Percentiles rank a stretch among this genome's conserved stretches.
These are phyloP conservation scores for Cercospora sojina DNA, from an alignment of 2,329 filamentous ascomycete genomes.

Conservation along the genomic window DNA sequence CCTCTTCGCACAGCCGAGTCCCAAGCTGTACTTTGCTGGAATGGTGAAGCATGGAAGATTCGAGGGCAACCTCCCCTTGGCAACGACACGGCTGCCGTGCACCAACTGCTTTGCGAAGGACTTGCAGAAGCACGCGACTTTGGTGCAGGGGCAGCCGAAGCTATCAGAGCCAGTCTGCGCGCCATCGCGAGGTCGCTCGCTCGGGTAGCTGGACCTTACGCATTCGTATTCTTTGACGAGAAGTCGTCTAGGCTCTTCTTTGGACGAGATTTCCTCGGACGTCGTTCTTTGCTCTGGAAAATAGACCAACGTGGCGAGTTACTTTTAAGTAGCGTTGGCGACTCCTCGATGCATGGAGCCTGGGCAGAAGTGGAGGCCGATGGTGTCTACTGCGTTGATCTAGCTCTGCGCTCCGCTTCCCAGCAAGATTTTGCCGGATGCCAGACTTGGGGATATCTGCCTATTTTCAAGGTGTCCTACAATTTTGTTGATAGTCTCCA, in stretches of 20 bases:
- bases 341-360: conserved; percentile 46
- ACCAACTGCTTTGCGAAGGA: conserved; percentile 53
- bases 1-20: conserved; percentile 62
- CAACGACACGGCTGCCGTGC: conserved; percentile 76
- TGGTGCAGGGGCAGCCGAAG: not conserved
- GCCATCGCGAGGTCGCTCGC: conserved; percentile 22
- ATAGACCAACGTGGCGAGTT: conserved; percentile 54
- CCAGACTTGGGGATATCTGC: conserved; percentile 13
- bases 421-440: not conserved
- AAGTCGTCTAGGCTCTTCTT: conserved; percentile 66
- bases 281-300: conserved; percentile 71
- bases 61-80: conserved; percentile 57
- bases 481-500: conserved; percentile 9
- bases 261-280: conserved; percentile 81
- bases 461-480: conserved; percentile 25
- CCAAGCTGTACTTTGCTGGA: conserved; percentile 83
- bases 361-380: conserved; percentile 85
- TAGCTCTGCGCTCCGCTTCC: not conserved
- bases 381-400: conserved; percentile 67
- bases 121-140: not conserved
- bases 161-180: not conserved
- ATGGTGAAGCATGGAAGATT: conserved; percentile 91
- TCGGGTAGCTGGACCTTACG: conserved; percentile 68
- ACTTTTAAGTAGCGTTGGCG: conserved; percentile 69
- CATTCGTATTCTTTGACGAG: conserved; percentile 79